phyloP scores from a whole-genome alignment of 768 basidiomycete species.

The Guyanaporus albipodus region DNA sequence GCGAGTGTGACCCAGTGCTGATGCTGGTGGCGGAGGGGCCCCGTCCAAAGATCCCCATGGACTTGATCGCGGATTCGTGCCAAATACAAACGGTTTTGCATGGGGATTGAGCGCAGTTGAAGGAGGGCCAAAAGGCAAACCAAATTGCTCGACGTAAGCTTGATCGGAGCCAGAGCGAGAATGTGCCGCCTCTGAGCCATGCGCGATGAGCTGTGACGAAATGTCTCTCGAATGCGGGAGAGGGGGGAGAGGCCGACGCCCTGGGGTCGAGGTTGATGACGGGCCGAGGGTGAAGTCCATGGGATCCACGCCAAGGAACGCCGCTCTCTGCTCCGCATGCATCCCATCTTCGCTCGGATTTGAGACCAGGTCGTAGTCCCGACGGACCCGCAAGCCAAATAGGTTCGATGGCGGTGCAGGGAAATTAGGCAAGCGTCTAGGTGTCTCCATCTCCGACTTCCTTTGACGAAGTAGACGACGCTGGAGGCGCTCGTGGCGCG shows the following conservation, averaged over 20 bases:
- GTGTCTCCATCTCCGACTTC: slow-evolving; percentile 48
- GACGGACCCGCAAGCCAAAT: slow-evolving; percentile 36
- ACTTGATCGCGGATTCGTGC: slow-evolving; percentile 36
- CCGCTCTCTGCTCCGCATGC: slow-evolving; percentile 31
- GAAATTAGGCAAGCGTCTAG: slow-evolving; percentile 74
- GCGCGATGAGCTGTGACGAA: slow-evolving; percentile 56
- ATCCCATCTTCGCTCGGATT: slow-evolving; percentile 81
- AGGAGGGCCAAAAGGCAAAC: slow-evolving; percentile 16
- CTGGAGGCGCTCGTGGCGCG: slow-evolving; percentile 61
- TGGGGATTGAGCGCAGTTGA: slow-evolving; percentile 59
- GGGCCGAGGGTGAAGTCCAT: slow-evolving; percentile 45
- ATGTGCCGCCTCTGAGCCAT: slow-evolving; percentile 63
- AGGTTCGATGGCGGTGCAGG: slow-evolving; percentile 66
- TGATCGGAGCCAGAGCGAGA: slow-evolving; percentile 49
- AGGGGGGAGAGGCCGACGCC: slow-evolving; percentile 51
- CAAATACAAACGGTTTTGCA: slow-evolving; percentile 85
- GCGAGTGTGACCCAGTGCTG: slow-evolving; percentile 34
- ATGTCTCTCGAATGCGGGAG: slow-evolving; percentile 62
- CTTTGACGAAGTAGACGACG: slow-evolving; percentile 53
- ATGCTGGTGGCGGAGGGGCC: slow-evolving; percentile 35
- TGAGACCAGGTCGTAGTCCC: slow-evolving; percentile 71
- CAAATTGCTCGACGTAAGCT: slow-evolving; percentile 31
- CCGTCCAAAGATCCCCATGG: slow-evolving; percentile 32
- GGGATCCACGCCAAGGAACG: slow-evolving; percentile 43
- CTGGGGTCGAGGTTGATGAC: slow-evolving; percentile 40